Percentiles rank a stretch among this genome's conserved stretches.
Conservation (phyloP, 495 filamentous ascomycete genomes). For the Aspergillus sparsus region DNA sequence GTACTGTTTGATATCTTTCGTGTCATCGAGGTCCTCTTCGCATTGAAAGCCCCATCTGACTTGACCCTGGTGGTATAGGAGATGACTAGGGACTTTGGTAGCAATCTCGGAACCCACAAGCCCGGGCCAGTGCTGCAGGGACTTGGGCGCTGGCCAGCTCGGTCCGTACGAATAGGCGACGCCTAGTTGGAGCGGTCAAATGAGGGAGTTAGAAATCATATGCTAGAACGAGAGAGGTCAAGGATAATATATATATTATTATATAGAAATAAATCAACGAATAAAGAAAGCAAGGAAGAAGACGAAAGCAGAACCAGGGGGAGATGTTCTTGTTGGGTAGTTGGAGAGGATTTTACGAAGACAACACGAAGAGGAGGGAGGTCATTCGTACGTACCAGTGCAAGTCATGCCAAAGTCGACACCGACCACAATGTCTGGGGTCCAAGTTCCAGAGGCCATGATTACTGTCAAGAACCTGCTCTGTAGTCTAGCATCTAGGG, state of each 20-base stretch:
- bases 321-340: no score
- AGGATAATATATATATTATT: not conserved
- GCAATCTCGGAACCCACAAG: constrained; percentile 50
- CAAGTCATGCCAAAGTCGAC: constrained; percentile 65
- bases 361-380: no score
- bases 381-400: constrained; percentile 43
- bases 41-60: constrained; percentile 58
- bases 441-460: constrained; percentile 18
- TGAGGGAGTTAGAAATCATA: no score
- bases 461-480: not conserved
- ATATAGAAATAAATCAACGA: not conserved
- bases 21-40: constrained; percentile 46
- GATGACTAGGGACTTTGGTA: constrained; percentile 59
- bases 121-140: constrained; percentile 63
- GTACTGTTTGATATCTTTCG: constrained; percentile 47
- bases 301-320: no score
- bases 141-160: constrained; percentile 49
- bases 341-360: no score
- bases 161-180: constrained; percentile 53
- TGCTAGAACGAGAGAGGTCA: not conserved
- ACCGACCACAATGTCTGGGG: constrained; percentile 59
- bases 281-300: no score
- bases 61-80: constrained; percentile 25
- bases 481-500: no score
- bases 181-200: constrained; percentile 29